A percentile compares a stretch with the other conserved stretches of the same genome.
phyloP scores from a whole-genome alignment of 2,329 filamentous ascomycete genomes.

The Diaporthe vaccinii region DNA sequence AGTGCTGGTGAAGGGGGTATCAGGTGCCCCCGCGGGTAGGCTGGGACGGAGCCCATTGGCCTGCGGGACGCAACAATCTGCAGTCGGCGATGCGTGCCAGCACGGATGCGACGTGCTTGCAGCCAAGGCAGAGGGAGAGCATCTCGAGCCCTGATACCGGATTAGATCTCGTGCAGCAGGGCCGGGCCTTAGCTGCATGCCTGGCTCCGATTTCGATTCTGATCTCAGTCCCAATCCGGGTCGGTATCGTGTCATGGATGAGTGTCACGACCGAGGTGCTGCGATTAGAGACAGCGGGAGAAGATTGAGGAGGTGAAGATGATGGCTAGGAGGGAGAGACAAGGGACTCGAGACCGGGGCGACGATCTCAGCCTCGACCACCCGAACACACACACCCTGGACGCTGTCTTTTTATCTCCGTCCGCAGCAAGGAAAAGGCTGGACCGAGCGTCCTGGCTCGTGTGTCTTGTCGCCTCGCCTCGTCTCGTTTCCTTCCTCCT shows the following conservation, averaged over 20 bases:
- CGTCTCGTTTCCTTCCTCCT: constrained; percentile 26
- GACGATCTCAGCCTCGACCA: constrained; percentile 32
- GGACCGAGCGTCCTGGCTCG: constrained; percentile 35
- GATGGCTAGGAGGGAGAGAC: background rate
- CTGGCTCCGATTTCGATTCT: constrained; percentile 19
- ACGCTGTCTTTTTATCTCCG: constrained; percentile 28
- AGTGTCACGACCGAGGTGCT: background rate
- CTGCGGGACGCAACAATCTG: constrained; percentile 27
- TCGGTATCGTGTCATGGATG: background rate
- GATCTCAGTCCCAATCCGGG: constrained; percentile 17
- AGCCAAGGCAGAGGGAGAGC: constrained; percentile 26
- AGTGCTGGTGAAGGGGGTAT: constrained; percentile 38
- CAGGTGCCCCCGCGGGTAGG: constrained; percentile 35
- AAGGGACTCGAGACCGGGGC: constrained; percentile 13
- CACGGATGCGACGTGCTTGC: constrained; percentile 32
- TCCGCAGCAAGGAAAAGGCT: constrained; percentile 34
- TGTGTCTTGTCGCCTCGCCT: constrained; percentile 17
- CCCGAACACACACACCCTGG: constrained; percentile 20
- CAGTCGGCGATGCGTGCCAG: constrained; percentile 33
- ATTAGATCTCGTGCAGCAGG: constrained; percentile 33
- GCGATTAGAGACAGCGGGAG: background rate
- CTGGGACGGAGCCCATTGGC: constrained; percentile 40
- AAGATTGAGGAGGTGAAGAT: background rate
- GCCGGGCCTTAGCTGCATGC: constrained; percentile 30
- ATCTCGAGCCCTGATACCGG: constrained; percentile 14